Evolutionary conservation across 192 early-diverging fungal genomes (phyloP).

Genomic region (Backusella australiensis): DNA sequence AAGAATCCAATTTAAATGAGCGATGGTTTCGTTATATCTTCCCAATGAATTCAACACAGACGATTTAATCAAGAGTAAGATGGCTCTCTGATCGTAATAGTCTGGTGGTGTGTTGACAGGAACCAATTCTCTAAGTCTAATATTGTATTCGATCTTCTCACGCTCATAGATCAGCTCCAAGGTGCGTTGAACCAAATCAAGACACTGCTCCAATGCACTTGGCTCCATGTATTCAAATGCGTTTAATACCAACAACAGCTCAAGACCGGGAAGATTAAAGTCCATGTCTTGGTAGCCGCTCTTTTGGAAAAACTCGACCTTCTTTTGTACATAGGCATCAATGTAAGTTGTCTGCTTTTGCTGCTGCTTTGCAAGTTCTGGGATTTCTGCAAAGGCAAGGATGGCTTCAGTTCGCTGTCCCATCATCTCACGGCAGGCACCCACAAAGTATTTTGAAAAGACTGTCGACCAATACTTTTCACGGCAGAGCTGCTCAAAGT

Average conservation of each 20-base stretch:
- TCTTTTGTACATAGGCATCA: slow-evolving; percentile 50
- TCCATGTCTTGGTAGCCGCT: slow-evolving; percentile 42
- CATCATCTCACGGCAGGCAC: slow-evolving; percentile 46
- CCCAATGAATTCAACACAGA: slow-evolving; percentile 48
- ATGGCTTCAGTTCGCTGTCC: slow-evolving; percentile 76
- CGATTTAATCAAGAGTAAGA: slow-evolving; percentile 47
- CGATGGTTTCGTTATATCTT: slow-evolving; percentile 35
- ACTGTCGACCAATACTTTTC: slow-evolving; percentile 56
- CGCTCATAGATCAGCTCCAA: slow-evolving; percentile 34
- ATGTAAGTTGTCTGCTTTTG: slow-evolving; percentile 40
- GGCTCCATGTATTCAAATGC: slow-evolving; percentile 47
- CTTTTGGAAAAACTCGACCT: slow-evolving; percentile 44
- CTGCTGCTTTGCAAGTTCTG: slow-evolving; percentile 42
- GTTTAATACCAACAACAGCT: slow-evolving; percentile 51
- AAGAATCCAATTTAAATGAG: slow-evolving; percentile 50
- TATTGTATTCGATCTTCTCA: slow-evolving; percentile 33
- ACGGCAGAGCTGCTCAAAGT: slow-evolving; percentile 42
- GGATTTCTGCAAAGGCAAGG: slow-evolving; percentile 56
- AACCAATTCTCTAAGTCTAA: slow-evolving; percentile 34
- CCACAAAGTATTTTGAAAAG: slow-evolving; percentile 53
- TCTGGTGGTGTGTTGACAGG: slow-evolving; percentile 32
- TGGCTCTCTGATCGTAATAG: slow-evolving; percentile 41
- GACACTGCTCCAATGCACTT: slow-evolving; percentile 18
- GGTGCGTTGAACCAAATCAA: slow-evolving; percentile 30
- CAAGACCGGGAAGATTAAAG: slow-evolving; percentile 47